phyloP scores from a whole-genome alignment of 2,329 filamentous ascomycete genomes.

The Monilinia aucupariae region DNA sequence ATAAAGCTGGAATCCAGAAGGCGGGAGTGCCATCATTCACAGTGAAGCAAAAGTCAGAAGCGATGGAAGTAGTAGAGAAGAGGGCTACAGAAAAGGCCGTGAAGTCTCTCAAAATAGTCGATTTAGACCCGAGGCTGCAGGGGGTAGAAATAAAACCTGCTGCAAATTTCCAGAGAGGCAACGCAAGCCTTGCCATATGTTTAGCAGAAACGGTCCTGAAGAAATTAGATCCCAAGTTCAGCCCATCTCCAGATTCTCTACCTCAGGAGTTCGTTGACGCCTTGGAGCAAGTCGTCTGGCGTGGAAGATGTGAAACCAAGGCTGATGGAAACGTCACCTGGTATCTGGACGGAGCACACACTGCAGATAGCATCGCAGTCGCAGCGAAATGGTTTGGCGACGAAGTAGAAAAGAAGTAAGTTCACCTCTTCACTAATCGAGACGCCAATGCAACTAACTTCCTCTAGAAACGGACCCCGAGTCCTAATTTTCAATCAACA shows the following conservation, averaged over 20 bases:
- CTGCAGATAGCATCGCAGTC: conserved; percentile 77
- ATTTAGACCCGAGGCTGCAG: conserved; percentile 43
- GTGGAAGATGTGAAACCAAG: conserved; percentile 69
- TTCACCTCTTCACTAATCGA: not conserved
- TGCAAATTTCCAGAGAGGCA: conserved; percentile 54
- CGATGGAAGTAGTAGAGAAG: conserved; percentile 42
- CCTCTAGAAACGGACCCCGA: conserved; percentile 38
- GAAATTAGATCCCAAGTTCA: conserved; percentile 38
- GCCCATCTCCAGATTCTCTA: conserved; percentile 22
- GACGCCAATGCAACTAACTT: not conserved
- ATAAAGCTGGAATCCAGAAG: conserved; percentile 70
- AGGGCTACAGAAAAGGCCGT: conserved; percentile 51
- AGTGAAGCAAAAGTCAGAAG: conserved; percentile 45
- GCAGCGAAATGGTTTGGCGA: conserved; percentile 76
- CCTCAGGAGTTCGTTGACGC: conserved; percentile 64
- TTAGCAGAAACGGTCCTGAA: conserved; percentile 47
- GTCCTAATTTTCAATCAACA: conserved; percentile 87
- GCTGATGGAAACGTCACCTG: conserved; percentile 59
- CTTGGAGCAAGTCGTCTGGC: conserved; percentile 67
- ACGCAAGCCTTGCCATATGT: conserved; percentile 48
- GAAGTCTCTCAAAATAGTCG: conserved; percentile 41
- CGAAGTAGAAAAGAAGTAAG: conserved; percentile 37
- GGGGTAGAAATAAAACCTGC: conserved; percentile 45
- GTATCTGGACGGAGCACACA: conserved; percentile 93
- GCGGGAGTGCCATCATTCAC: conserved; percentile 52